A percentile compares a stretch with the other conserved stretches of the same genome.
Conservation (phyloP, 1,139 yeast species). For the Suhomyces terraborum region DNA sequence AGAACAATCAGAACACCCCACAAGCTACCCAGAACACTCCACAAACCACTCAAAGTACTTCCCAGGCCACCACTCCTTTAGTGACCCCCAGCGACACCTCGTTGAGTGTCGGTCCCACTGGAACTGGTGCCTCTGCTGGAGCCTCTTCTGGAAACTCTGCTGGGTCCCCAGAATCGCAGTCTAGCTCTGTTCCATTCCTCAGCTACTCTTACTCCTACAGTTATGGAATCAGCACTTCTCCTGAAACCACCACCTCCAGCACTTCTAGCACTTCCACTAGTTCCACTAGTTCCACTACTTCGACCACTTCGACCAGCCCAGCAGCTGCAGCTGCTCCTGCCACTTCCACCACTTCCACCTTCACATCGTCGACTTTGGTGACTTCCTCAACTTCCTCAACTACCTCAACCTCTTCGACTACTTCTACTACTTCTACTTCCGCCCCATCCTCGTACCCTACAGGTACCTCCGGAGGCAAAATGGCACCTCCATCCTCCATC, state of each 20-base stretch:
- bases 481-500: slow-evolving; percentile 53
- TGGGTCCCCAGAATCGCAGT: not conserved
- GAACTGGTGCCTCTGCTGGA: not conserved
- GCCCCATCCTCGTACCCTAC: slow-evolving; percentile 19
- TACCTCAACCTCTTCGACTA: slow-evolving; percentile 11
- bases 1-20: not conserved
- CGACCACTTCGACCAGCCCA: not conserved
- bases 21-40: slow-evolving; percentile 5
- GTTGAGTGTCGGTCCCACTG: not conserved
- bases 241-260: slow-evolving; percentile 6
- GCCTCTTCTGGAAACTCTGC: not conserved
- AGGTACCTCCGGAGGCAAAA: slow-evolving; percentile 16
- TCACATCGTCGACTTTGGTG: no score
- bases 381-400: not conserved
- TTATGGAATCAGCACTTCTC: not conserved
- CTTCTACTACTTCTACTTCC: slow-evolving; percentile 22
- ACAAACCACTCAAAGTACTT: slow-evolving; percentile 12
- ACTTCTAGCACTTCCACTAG: not conserved
- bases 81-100: slow-evolving; percentile 3
- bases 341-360: slow-evolving; percentile 18
- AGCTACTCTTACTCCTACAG: not conserved
- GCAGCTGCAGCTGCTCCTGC: slow-evolving; percentile 11
- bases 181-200: not conserved
- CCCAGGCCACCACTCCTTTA: slow-evolving; percentile 20
- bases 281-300: not conserved